A percentile compares a stretch with the other conserved stretches of the same genome.
phyloP scores from a whole-genome alignment of 2,329 filamentous ascomycete species.

The Metarhizium guizhouense region DNA sequence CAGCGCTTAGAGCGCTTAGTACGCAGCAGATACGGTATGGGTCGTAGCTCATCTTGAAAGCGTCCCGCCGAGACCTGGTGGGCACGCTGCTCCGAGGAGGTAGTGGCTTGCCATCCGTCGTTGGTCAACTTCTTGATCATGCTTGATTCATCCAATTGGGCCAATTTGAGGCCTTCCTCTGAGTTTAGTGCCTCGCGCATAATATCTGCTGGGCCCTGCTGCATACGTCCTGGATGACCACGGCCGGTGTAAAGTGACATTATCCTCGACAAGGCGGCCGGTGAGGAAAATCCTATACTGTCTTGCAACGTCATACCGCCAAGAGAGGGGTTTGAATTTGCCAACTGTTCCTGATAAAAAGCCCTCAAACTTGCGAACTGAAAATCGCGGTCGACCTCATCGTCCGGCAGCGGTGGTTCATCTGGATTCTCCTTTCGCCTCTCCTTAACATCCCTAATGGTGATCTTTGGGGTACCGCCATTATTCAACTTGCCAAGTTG shows the following conservation, averaged over 20 bases:
- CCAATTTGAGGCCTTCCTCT: constrained; percentile 62
- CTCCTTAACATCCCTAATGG: constrained; percentile 41
- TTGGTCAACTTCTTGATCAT: constrained; percentile 51
- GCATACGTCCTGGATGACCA: constrained; percentile 52
- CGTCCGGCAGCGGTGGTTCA: constrained; percentile 28
- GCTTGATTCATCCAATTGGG: constrained; percentile 51
- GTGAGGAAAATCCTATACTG: constrained; percentile 55
- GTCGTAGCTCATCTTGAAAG: constrained; percentile 68
- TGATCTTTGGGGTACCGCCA: constrained; percentile 43
- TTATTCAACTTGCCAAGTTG: constrained; percentile 68
- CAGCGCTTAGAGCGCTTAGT: constrained; percentile 94
- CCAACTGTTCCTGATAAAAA: constrained; percentile 76
- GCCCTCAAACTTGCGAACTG: constrained; percentile 65
- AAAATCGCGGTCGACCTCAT: constrained; percentile 52
- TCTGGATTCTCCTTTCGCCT: constrained; percentile 38
- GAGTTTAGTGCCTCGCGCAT: constrained; percentile 72
- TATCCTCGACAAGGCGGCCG: constrained; percentile 74
- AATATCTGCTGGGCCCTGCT: constrained; percentile 55
- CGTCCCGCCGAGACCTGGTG: constrained; percentile 45
- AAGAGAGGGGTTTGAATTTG: constrained; percentile 47
- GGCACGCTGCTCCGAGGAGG: constrained; percentile 38
- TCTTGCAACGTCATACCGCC: constrained; percentile 34
- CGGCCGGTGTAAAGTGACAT: constrained; percentile 80
- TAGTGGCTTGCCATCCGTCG: constrained; percentile 56
- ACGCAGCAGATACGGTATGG: constrained; percentile 71